These are phyloP conservation scores for Ceratobasidium sp. DNA, from an alignment of 1,284 basidiomycete genomes.

Conservation along the genomic window DNA sequence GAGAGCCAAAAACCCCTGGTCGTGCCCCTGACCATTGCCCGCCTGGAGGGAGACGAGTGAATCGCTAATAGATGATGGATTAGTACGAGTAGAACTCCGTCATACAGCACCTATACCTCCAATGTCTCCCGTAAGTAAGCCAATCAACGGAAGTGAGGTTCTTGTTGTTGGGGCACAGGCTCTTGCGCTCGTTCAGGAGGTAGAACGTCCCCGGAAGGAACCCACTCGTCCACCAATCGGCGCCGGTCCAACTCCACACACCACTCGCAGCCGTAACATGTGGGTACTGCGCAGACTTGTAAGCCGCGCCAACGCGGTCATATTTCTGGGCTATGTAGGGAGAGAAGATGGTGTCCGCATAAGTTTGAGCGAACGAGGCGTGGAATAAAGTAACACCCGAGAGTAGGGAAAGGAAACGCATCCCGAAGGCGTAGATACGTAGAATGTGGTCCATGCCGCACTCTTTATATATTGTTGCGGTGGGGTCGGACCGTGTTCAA, in stretches of 20 bases:
- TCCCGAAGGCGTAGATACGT: background rate
- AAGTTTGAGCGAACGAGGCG: background rate
- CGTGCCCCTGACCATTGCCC: conserved; percentile 60
- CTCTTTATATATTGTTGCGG: conserved; percentile 2
- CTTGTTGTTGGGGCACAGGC: conserved; percentile 59
- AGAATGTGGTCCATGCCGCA: conserved; percentile 1
- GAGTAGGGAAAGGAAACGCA: conserved; percentile 30
- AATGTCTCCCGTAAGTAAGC: conserved; percentile 69
- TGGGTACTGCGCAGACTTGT: conserved; percentile 66
- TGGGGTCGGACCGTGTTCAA: background rate
- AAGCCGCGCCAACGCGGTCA: conserved; percentile 23
- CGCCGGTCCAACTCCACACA: conserved; percentile 65
- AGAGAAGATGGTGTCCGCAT: conserved; percentile 37
- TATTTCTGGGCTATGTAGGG: conserved; percentile 40
- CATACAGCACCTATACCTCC: conserved; percentile 43
- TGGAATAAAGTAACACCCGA: background rate
- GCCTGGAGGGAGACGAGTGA: conserved; percentile 20
- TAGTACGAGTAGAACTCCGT: too few relatives aligned
- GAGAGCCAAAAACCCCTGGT: conserved; percentile 59
- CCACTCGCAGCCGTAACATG: conserved; percentile 68
- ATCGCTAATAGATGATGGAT: conserved; percentile 58
- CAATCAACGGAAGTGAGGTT: conserved; percentile 50
- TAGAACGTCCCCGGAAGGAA: conserved; percentile 76
- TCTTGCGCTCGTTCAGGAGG: conserved; percentile 64
- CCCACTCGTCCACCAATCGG: conserved; percentile 75